Evolutionary conservation across 2,329 filamentous ascomycete species (phyloP).

Genomic region (Fusarium tanahbumbuense): DNA sequence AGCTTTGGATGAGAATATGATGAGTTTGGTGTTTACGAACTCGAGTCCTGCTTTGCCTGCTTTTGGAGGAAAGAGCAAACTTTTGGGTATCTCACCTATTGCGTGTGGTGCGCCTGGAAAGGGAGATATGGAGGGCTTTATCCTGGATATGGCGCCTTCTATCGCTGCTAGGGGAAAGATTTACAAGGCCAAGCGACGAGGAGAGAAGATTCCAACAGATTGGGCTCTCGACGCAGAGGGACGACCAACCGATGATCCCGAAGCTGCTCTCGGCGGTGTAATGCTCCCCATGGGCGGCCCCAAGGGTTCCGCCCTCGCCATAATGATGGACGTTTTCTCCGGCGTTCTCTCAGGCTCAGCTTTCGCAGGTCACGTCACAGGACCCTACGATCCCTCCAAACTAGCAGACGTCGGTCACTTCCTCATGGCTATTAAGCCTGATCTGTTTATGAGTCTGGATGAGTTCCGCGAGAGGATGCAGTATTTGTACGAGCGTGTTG

Average conservation of each 20-base stretch:
- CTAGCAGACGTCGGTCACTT: conserved; percentile 81
- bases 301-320: conserved; percentile 79
- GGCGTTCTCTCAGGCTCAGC: conserved; percentile 81
- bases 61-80: conserved; percentile 74
- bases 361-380: conserved; percentile 81
- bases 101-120: conserved; percentile 78
- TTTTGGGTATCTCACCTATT: conserved; percentile 80
- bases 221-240: conserved; percentile 83
- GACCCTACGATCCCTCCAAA: conserved; percentile 78
- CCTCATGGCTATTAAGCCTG: conserved; percentile 77
- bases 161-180: conserved; percentile 79
- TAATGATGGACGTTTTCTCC: conserved; percentile 93
- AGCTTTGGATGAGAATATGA: conserved; percentile 77
- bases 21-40: conserved; percentile 78
- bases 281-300: conserved; percentile 90
- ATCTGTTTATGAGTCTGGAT: conserved; percentile 76
- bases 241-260: conserved; percentile 76
- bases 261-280: conserved; percentile 76
- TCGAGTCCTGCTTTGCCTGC: conserved; percentile 78
- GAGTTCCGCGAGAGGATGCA: conserved; percentile 75
- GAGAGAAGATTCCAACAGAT: conserved; percentile 75
- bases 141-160: conserved; percentile 79
- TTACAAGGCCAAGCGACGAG: conserved; percentile 74
- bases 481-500: conserved; percentile 65
- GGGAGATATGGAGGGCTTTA: conserved; percentile 67